These are phyloP conservation scores for Acanthamoeba sp. DNA, from an alignment of 208 protist species.

Conservation along the genomic window DNA sequence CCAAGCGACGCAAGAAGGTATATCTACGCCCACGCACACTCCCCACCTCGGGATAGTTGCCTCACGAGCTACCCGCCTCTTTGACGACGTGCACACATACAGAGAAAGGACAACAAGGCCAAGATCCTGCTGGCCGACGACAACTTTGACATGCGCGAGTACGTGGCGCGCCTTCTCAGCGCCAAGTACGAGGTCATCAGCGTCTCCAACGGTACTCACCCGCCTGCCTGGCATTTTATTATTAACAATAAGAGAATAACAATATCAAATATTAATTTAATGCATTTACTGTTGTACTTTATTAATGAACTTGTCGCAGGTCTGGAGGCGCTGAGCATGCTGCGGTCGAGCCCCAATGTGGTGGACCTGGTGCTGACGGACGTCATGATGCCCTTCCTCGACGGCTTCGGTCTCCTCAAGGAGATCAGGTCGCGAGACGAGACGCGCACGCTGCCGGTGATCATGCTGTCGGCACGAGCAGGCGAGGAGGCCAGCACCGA, in stretches of 20 bases:
- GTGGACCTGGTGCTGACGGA: slow-evolving; percentile 76
- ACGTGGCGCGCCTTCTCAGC: slow-evolving; percentile 36
- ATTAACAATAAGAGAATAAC: too few species aligned
- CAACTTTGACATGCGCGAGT: slow-evolving; percentile 76
- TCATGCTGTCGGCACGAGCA: slow-evolving; percentile 76
- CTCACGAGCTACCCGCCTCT: too few species aligned
- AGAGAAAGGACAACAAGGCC: not conserved
- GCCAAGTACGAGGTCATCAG: slow-evolving; percentile 48
- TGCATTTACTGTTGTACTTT: too few species aligned
- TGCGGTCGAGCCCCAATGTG: not conserved
- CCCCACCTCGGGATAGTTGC: too few species aligned
- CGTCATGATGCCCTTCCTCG: slow-evolving; percentile 79
- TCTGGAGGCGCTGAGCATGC: slow-evolving; percentile 47
- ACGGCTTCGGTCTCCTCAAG: slow-evolving; percentile 73
- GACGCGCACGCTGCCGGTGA: slow-evolving; percentile 71
- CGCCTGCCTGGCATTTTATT: not conserved
- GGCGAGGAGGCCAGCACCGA: slow-evolving; percentile 69
- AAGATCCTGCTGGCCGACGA: slow-evolving; percentile 67
- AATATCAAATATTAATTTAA: too few species aligned
- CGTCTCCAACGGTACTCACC: slow-evolving; percentile 40
- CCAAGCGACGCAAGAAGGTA: slow-evolving; percentile 20
- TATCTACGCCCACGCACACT: not conserved
- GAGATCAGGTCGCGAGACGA: not conserved
- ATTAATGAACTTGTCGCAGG: too few species aligned
- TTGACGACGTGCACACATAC: too few species aligned